Conservation (phyloP, 2,329 filamentous ascomycete genomes). For the Neofusicoccum sp. region DNA sequence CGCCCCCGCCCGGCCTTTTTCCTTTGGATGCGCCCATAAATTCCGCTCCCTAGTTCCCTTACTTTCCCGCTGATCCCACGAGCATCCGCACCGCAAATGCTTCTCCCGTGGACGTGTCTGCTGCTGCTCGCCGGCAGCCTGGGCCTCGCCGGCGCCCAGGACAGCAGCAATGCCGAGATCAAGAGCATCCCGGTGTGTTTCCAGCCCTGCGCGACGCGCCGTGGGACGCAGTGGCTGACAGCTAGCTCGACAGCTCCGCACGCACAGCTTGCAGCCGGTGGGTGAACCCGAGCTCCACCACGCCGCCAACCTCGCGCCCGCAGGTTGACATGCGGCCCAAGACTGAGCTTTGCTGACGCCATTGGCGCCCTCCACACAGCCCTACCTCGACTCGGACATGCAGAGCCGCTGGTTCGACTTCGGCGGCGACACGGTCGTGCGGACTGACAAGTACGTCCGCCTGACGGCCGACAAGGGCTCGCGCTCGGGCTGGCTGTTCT, state of each 20-base stretch:
- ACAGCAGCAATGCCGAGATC: conserved; percentile 48
- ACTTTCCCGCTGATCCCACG: background rate
- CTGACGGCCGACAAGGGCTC: conserved; percentile 89
- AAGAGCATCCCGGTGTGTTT: conserved; percentile 66
- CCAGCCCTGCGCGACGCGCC: conserved; percentile 22
- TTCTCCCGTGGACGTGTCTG: conserved; percentile 40
- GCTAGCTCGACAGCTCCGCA: conserved; percentile 67
- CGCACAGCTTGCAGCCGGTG: conserved; percentile 81
- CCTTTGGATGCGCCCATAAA: conserved; percentile 7
- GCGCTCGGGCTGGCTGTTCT: conserved; percentile 91
- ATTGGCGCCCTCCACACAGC: conserved; percentile 53
- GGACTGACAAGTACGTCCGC: conserved; percentile 80
- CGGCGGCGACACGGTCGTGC: conserved; percentile 89
- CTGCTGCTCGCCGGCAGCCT: conserved; percentile 42
- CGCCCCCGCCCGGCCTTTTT: background rate
- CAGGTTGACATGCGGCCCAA: background rate
- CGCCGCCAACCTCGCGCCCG: background rate
- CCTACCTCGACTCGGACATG: conserved; percentile 97
- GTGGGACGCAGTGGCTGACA: conserved; percentile 5
- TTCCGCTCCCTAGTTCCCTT: conserved; percentile 19
- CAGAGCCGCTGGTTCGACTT: conserved; percentile 99
- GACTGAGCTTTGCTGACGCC: conserved; percentile 5
- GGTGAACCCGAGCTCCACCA: conserved; percentile 42
- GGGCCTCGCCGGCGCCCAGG: conserved; percentile 38
- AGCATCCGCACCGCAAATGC: conserved; percentile 29